These are phyloP conservation scores for Gremmenia infestans DNA, from an alignment of 2,329 filamentous ascomycete species.

Conservation along the genomic window DNA sequence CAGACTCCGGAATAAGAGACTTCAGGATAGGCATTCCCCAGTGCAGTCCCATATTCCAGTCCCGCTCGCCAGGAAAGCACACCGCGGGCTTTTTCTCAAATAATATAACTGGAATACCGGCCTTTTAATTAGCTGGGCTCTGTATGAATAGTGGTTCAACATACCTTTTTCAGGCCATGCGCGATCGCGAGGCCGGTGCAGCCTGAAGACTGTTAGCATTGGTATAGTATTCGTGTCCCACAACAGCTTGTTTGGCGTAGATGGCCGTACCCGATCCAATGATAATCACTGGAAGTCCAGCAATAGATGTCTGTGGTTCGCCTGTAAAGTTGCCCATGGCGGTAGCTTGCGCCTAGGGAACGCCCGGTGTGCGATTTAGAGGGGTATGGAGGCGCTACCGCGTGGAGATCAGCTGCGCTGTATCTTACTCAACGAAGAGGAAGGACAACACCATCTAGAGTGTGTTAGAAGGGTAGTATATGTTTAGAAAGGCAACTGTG, in stretches of 20 bases:
- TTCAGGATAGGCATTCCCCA: slow-evolving; percentile 32
- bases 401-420: too few relatives aligned
- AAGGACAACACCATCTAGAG: too few relatives aligned
- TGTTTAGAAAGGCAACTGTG: too few relatives aligned
- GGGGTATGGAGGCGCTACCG: too few relatives aligned
- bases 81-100: slow-evolving; percentile 26
- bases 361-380: too few relatives aligned
- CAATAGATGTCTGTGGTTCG: neutral
- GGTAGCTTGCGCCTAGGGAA: too few relatives aligned
- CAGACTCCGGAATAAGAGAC: slow-evolving; percentile 28
- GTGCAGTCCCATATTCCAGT: slow-evolving; percentile 36
- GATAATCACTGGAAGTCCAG: neutral
- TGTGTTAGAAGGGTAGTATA: too few relatives aligned
- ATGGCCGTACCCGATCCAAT: neutral
- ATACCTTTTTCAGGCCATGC: slow-evolving; percentile 37
- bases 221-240: neutral
- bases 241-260: neutral
- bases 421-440: too few relatives aligned
- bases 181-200: slow-evolving; percentile 38
- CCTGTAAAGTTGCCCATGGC: neutral
- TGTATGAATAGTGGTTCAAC: neutral
- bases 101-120: slow-evolving; percentile 19
- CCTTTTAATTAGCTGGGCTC: slow-evolving; percentile 1
- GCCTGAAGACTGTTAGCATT: slow-evolving; percentile 24
- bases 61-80: slow-evolving; percentile 24